Evolutionary conservation across 208 protist species (phyloP), one percentile per base, ranked within the genome.

Genomic region (Lotmaria passim): DNA sequence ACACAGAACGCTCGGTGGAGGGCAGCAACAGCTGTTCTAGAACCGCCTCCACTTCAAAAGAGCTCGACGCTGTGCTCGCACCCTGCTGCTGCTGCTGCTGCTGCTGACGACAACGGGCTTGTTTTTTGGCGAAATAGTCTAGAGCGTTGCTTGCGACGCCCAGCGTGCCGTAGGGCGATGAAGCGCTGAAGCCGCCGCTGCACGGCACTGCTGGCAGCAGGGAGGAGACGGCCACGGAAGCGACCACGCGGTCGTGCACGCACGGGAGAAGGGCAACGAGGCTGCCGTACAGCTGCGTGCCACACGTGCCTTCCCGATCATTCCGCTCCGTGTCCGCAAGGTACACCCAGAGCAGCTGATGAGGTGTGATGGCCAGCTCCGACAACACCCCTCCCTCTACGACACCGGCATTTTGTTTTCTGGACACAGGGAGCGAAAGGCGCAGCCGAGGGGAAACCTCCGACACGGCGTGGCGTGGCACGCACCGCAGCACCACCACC

Each of bases 341-440:
- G 50, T 69, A 70, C n/a, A 48, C 71, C 71, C 71, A 76, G 15
- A 76, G 47, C n/a, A 76, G 62, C 31, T 69, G 55, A 24, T 14
- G 15, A 15, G 70, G 70, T 6, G 12, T 10, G 1, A 75, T 23
- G 8, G 56, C 26, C 15, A 61, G 26, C 3, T 34, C 38, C 3
- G 56, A 23, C 14, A 6, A 31, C 11, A 3, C 17, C 8, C 8
- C 6, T 24, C 7, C 8, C 3, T 30, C 15, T 43, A 33, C 34
- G 21, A 3, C 21, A 41, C 11, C 23, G 38, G 2, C 21, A 30
- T 28, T 34, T 19, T 1, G 56, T 44, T 7, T 19, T 21, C 4
- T 19, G 3, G 23, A 11, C n/a, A 3, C 3, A 1, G 59, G 59
- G 6, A 48, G 41, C 1, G 57, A 34, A 21, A 52, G 31, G 12